These are phyloP conservation scores for Melanogaster broomeanus DNA, from an alignment of 768 basidiomycete species.

Conservation along the genomic window DNA sequence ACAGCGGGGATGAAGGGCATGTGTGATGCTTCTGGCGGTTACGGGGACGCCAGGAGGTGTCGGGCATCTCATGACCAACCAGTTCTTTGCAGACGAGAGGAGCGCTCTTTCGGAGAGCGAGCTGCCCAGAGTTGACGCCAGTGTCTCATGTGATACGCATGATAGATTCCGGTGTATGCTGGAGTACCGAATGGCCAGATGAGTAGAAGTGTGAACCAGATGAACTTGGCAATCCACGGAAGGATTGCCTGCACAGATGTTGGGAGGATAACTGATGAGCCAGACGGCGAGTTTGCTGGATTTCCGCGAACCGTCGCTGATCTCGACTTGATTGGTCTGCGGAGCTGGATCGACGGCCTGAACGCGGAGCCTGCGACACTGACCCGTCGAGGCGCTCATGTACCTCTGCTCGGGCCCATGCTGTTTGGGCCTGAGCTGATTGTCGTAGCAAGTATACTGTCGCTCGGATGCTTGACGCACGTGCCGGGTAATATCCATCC, in stretches of 20 bases:
- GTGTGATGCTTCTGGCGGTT: slow-evolving; percentile 4
- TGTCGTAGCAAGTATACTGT: slow-evolving; percentile 2
- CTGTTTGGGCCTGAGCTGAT: background rate
- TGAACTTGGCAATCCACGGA: slow-evolving; percentile 8
- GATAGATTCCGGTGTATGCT: slow-evolving; percentile 4
- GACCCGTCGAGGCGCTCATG: slow-evolving; percentile 9
- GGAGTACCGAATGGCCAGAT: slow-evolving; percentile 10
- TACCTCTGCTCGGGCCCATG: slow-evolving; percentile 11
- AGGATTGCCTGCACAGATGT: background rate
- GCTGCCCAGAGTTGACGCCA: slow-evolving; percentile 22
- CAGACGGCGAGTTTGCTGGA: slow-evolving; percentile 16
- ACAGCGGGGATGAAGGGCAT: slow-evolving; percentile 12
- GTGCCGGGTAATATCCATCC: no score
- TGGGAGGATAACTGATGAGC: slow-evolving; percentile 6
- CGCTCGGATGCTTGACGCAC: no score
- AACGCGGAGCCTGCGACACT: slow-evolving; percentile 7
- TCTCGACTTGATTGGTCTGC: slow-evolving; percentile 1
- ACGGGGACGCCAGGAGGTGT: background rate
- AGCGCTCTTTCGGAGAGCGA: slow-evolving; percentile 18
- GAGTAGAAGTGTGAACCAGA: slow-evolving; percentile 6
- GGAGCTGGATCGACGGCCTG: slow-evolving; percentile 5
- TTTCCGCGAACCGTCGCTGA: slow-evolving; percentile 1
- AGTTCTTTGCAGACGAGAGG: slow-evolving; percentile 3
- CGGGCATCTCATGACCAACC: slow-evolving; percentile 3
- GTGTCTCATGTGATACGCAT: slow-evolving; percentile 8